Base-by-base conservation (phyloP, 208 protist genomes). In the Crithidia mellificae region DNA sequence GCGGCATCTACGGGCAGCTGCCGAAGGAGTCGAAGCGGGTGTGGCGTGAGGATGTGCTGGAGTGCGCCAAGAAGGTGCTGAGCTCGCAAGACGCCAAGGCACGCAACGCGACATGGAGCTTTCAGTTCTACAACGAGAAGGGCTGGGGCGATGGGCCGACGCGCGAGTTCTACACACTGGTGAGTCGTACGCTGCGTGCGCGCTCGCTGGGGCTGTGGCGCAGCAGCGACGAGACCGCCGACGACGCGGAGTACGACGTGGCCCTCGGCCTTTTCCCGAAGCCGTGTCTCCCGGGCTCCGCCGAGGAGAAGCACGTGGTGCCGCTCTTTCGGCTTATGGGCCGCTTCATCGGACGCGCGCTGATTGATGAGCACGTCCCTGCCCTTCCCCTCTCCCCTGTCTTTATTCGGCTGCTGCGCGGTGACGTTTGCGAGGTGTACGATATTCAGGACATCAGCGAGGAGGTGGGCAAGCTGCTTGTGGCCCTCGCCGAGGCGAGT, bases 131-230 rank as follows among this genome's bases (percentile, higher is more conserved):
- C 70, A 77, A 85, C 57, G 94, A 98, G 65, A 82, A 81, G 25
- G 94, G 94, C 39, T 95, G 85, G 64, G 94, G 94, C 24, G 68
- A 84, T 24, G 94, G 94, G 8, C 94, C 94, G 17, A 96, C 94
- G 32, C 82, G 81, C 15, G 89, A 98, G 78, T 97, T 96, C 65
- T 98, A 93, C 81, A 84, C 85, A 19, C 82, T 96, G 30, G 85
- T 96, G 0, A 84, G 86, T 9, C 61, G 85, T 52, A 68, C 70
- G 19, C 72, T 97, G 58, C 84, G 81, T 15, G 71, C 91, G 65
- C 80, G 74, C 27, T 70, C 68, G 55, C 58, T 90, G 49, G 51
- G 57, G 17, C 70, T 97, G 22, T 97, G 89, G 88, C 76, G 79
- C 19, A 43, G 49, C n/a, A 58, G 57, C 14, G 32, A 50, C 54